Evolutionary conservation across 257 asterid genomes (phyloP).

Genomic region (Lithospermum erythrorhizon): DNA sequence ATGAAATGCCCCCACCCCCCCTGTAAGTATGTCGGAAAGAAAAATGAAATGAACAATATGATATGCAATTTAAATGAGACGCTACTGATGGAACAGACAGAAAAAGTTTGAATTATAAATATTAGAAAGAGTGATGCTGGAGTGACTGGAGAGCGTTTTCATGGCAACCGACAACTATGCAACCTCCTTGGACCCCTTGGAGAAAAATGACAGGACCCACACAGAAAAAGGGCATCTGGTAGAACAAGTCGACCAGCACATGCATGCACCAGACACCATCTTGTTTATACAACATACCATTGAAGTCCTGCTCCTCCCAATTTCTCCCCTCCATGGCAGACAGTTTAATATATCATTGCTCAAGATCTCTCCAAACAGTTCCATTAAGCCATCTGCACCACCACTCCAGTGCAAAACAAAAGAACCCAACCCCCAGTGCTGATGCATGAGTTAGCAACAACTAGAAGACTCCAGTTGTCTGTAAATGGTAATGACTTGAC

Average conservation of each 20-base stretch:
- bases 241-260: slow-evolving; percentile 15
- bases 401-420: slow-evolving; percentile 6
- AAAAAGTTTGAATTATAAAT: not conserved
- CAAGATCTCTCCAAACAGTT: slow-evolving; percentile 16
- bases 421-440: slow-evolving; percentile 37
- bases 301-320: slow-evolving; percentile 12
- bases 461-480: slow-evolving; percentile 26
- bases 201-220: slow-evolving; percentile 22
- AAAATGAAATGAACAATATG: slow-evolving; percentile 32
- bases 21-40: slow-evolving; percentile 20
- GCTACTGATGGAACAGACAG: slow-evolving; percentile 5
- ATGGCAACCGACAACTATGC: slow-evolving; percentile 15
- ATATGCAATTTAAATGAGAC: slow-evolving; percentile 33
- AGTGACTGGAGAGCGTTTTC: slow-evolving; percentile 17
- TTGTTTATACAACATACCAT: slow-evolving; percentile 19
- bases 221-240: slow-evolving; percentile 13
- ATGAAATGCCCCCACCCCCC: slow-evolving; percentile 18
- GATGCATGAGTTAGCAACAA: slow-evolving; percentile 55
- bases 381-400: slow-evolving; percentile 8
- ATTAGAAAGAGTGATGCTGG: slow-evolving; percentile 3
- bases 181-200: slow-evolving; percentile 12
- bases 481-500: slow-evolving; percentile 40
- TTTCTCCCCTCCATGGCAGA: slow-evolving; percentile 9
- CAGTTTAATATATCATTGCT: slow-evolving; percentile 5
- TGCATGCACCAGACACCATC: slow-evolving; percentile 13